These are phyloP conservation scores for Protomyces inundatus DNA, from an alignment of 1,139 yeast genomes.

Conservation along the genomic window DNA sequence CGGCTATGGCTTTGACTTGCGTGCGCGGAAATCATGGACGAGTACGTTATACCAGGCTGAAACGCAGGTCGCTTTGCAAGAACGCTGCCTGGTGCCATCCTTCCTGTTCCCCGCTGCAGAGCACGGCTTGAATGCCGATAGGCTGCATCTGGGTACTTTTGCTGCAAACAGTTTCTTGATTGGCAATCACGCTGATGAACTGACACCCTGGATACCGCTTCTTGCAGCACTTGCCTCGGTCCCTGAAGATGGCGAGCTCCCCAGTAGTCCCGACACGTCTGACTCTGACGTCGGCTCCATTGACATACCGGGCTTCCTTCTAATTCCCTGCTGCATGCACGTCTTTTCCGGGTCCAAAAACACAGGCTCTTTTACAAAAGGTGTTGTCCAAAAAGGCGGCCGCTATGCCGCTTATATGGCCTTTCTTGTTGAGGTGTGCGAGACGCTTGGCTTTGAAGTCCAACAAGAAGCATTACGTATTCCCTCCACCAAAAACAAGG, in stretches of 20 bases:
- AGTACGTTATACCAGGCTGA: conserved; percentile 53
- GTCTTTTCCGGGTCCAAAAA: conserved; percentile 68
- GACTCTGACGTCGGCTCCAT: conserved; percentile 43
- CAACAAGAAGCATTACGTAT: conserved; percentile 84
- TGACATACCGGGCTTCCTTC: conserved; percentile 60
- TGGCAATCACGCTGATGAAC: conserved; percentile 93
- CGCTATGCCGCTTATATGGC: conserved; percentile 43
- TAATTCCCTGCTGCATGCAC: conserved; percentile 94
- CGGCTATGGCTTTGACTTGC: conserved; percentile 86
- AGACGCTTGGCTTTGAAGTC: conserved; percentile 71
- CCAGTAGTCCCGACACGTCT: too few relatives aligned
- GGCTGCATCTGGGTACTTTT: conserved; percentile 50
- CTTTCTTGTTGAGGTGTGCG: conserved; percentile 68
- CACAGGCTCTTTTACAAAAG: conserved; percentile 58
- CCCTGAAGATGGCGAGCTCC: not conserved
- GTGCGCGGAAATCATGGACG: conserved; percentile 82
- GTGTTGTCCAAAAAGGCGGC: conserved; percentile 1
- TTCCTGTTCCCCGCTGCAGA: conserved; percentile 35
- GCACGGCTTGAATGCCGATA: not conserved
- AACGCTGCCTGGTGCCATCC: conserved; percentile 75
- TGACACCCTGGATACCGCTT: conserved; percentile 92
- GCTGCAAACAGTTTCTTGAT: conserved; percentile 70
- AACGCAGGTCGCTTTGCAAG: conserved; percentile 55
- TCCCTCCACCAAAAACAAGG: conserved; percentile 92
- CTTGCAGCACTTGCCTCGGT: conserved; percentile 37